These are phyloP conservation scores for Euphrasia arctica DNA, from an alignment of 305 asterid genomes.

Conservation along the genomic window DNA sequence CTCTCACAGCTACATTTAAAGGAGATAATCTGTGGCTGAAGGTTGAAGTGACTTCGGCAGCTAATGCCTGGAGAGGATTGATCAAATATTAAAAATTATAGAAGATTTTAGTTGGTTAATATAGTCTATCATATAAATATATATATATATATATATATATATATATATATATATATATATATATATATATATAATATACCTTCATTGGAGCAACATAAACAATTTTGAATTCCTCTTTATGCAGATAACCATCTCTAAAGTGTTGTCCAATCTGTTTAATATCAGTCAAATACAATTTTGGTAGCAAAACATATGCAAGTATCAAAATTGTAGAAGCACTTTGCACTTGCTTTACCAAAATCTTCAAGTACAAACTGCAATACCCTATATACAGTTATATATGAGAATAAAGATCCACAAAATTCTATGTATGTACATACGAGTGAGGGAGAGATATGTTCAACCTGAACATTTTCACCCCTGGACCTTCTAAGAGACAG, in stretches of 20 bases:
- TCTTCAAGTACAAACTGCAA: slow-evolving; percentile 2
- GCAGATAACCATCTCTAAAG: slow-evolving; percentile 93
- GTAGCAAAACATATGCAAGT: slow-evolving; percentile 20
- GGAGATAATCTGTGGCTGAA: slow-evolving; percentile 89
- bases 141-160: background rate
- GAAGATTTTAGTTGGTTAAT: slow-evolving; percentile 23
- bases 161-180: too few relatives aligned
- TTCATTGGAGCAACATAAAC: slow-evolving; percentile 99
- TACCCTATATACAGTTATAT: slow-evolving; percentile 5
- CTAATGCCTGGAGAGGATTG: slow-evolving; percentile 65
- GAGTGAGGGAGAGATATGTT: slow-evolving; percentile 13
- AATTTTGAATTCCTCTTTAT: slow-evolving; percentile 94
- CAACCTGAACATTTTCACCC: slow-evolving; percentile 4
- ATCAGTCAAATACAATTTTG: slow-evolving; percentile 13
- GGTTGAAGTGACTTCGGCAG: slow-evolving; percentile 95
- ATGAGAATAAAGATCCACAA: slow-evolving; percentile 20
- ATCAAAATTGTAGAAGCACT: slow-evolving; percentile 10
- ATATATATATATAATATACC: slow-evolving; percentile 38
- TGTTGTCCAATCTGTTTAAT: slow-evolving; percentile 76
- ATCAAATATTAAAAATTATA: slow-evolving; percentile 27
- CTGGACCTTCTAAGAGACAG: slow-evolving; percentile 6
- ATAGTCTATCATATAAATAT: too few relatives aligned
- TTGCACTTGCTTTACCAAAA: slow-evolving; percentile 13
- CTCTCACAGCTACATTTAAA: slow-evolving; percentile 76
- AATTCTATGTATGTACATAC: background rate